Percentiles rank a stretch among this genome's conserved stretches.
Evolutionary conservation across 176 grass and related monocot species (phyloP).

Genomic region (Juncus effusus): DNA sequence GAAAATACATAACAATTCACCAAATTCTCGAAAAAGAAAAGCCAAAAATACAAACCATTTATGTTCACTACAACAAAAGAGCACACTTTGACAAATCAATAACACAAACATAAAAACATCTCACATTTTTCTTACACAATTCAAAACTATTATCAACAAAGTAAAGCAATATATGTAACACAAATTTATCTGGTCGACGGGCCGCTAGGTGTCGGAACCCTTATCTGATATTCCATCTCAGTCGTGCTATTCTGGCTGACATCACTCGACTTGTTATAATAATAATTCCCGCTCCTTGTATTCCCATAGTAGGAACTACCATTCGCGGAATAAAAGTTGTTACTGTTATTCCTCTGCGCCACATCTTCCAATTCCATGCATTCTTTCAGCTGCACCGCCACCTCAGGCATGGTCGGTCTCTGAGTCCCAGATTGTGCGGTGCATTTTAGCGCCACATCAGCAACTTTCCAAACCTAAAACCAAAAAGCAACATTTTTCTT

Average conservation of each 20-base stretch:
- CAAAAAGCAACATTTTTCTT: no score
- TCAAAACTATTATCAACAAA: neutral
- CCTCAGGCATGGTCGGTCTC: conserved; percentile 36
- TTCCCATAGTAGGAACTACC: conserved; percentile 5
- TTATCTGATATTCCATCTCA: conserved; percentile 36
- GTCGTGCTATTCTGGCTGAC: conserved; percentile 22
- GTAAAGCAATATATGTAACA: neutral
- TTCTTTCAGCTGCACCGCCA: conserved; percentile 33
- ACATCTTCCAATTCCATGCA: conserved; percentile 36
- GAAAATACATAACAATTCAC: neutral
- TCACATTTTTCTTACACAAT: no score
- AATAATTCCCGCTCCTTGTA: neutral
- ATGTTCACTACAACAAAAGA: no score
- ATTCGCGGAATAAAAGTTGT: neutral
- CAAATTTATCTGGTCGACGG: conserved; percentile 31
- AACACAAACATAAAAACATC: no score
- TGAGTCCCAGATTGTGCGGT: neutral
- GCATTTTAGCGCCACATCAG: conserved; percentile 32
- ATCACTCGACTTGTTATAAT: conserved; percentile 2
- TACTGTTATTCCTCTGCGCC: neutral
- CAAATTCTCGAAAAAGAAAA: neutral
- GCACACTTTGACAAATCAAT: no score
- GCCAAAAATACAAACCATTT: no score
- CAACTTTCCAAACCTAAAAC: conserved; percentile 26
- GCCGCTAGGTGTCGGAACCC: conserved; percentile 19